These are phyloP conservation scores for Hansfordia pulvinata DNA, from an alignment of 2,329 filamentous ascomycete genomes.

Conservation along the genomic window DNA sequence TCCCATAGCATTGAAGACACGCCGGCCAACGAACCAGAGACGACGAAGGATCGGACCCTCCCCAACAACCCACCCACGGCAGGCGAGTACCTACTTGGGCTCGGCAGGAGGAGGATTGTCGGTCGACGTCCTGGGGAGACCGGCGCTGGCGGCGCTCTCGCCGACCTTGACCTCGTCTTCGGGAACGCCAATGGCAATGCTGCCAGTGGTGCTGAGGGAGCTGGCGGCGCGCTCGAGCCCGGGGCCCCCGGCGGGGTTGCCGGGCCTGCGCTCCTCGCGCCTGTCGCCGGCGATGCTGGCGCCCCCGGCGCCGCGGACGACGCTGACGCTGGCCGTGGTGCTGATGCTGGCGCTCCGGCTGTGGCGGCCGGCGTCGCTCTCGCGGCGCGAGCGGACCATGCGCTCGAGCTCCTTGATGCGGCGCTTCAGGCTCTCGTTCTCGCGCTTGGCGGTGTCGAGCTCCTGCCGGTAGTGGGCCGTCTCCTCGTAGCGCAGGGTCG, in stretches of 20 bases:
- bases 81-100: no score
- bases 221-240: constrained; percentile 33
- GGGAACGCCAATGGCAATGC: constrained; percentile 37
- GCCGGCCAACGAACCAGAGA: no score
- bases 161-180: constrained; percentile 48
- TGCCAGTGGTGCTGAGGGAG: constrained; percentile 27
- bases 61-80: no score
- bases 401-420: constrained; percentile 49
- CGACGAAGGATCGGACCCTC: no score
- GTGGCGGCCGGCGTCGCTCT: constrained; percentile 29
- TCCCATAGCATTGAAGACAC: no score
- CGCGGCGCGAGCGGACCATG: constrained; percentile 31
- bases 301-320: constrained; percentile 21
- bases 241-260: constrained; percentile 15
- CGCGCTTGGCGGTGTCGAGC: constrained; percentile 45
- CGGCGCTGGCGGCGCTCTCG: constrained; percentile 44
- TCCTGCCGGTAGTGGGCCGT: constrained; percentile 45
- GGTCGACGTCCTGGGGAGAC: constrained; percentile 8
- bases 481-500: constrained; percentile 48
- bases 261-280: constrained; percentile 17
- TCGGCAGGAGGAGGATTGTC: no score
- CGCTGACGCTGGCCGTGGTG: constrained; percentile 34
- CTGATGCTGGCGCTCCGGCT: constrained; percentile 36
- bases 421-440: constrained; percentile 49
- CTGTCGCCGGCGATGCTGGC: constrained; percentile 31